Evolutionary conservation across 2,329 filamentous ascomycete species (phyloP), one percentile per base, ranked within the genome.

Genomic region (Curvularia sp.): DNA sequence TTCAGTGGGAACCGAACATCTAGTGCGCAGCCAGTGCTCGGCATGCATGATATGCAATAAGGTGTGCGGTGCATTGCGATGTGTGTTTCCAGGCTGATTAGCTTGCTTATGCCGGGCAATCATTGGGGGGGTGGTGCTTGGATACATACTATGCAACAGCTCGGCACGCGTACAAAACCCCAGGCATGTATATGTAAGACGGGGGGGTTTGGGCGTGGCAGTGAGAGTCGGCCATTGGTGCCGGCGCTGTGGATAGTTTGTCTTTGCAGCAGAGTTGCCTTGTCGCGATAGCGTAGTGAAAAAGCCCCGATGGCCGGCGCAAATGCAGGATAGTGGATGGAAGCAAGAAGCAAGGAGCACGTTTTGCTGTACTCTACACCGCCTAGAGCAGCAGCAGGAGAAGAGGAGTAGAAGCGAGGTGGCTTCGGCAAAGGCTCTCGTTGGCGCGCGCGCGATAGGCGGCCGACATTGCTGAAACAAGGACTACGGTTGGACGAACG

Each of bases 401-500:
- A 12, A 34, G 32, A 34, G 3, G 32, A 27, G 25, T 27, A 46
- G 32, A 53, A 48, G 55, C 56, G 49, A 48, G 38, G 46, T 56
- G 57, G 50, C 49, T 55, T 53, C 60, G 61, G 63, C 53, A 61
- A 55, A 38, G 57, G 57, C 53, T 42, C 50, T 59, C 30, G 49
- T 61, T 61, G 64, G 62, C 64, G 54, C 53, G 62, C 64, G 53
- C 55, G 53, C 55, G 42, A 42, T 34, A 55, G 34, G 43, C 38
- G 18, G 52, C 60, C 51, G 47, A 39, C 49, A 43, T 48, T 48
- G 41, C 53, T 58, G 58, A 60, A 65, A 64, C 59, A 57, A 55
- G 51, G 34, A 7, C 59, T 19, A 57, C 54, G 58, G 65, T 62
- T 65, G 65, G 65, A 61, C 60, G 49, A 55, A 41, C 39, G 53